Percentiles rank a stretch among this genome's conserved stretches.
Conservation (phyloP, 305 asterid species). For the Fraxinus velutina region DNA sequence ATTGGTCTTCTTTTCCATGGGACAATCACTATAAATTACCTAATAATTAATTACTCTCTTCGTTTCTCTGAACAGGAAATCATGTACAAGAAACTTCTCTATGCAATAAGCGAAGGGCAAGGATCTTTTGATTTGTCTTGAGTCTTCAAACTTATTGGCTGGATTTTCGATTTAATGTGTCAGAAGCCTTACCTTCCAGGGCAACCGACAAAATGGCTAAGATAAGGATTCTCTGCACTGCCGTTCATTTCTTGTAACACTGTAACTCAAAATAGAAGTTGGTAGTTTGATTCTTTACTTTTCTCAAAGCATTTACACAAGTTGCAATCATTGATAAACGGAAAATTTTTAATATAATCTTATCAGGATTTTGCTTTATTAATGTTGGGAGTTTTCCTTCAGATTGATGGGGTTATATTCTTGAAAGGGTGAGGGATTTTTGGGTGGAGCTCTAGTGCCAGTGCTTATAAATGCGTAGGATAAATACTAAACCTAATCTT, state of each 20-base stretch:
- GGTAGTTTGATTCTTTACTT: not conserved
- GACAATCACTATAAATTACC: not conserved
- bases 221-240: slow-evolving; percentile 25
- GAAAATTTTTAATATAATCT: not conserved
- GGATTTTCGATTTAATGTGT: slow-evolving; percentile 12
- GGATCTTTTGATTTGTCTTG: slow-evolving; percentile 97
- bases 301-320: not conserved
- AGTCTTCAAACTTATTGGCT: slow-evolving; percentile 28
- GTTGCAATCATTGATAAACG: not conserved
- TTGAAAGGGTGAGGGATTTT: slow-evolving; percentile 16
- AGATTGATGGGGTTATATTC: slow-evolving; percentile 27
- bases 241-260: slow-evolving; percentile 25
- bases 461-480: slow-evolving; percentile 47
- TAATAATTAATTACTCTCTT: not conserved
- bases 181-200: slow-evolving; percentile 20
- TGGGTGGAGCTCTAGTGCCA: slow-evolving; percentile 17
- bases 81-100: slow-evolving; percentile 84
- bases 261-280: slow-evolving; percentile 16
- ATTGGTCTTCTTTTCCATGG: not conserved
- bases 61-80: slow-evolving; percentile 54
- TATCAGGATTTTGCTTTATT: not conserved
- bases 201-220: slow-evolving; percentile 20
- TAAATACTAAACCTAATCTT: not conserved
- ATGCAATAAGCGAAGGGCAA: slow-evolving; percentile 95
- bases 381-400: slow-evolving; percentile 1